phyloP scores from a whole-genome alignment of 1,139 yeast species.

The Taphrina pruni region DNA sequence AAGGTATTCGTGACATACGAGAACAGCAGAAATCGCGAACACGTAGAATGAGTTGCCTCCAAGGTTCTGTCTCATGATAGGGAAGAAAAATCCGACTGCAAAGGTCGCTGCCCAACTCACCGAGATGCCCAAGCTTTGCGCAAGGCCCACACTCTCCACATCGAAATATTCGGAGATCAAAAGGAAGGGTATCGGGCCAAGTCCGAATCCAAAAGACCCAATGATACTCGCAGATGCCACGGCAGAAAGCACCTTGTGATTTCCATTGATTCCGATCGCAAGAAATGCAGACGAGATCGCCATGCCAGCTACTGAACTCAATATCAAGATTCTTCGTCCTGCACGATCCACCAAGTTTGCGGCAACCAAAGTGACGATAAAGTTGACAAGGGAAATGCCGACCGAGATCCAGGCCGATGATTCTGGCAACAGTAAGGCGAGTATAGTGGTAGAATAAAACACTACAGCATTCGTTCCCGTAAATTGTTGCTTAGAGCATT shows the following conservation, averaged over 20 bases:
- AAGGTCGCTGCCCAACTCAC: conserved; percentile 93
- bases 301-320: conserved; percentile 72
- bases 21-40: conserved; percentile 58
- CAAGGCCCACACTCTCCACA: conserved; percentile 75
- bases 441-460: conserved; percentile 58
- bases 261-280: conserved; percentile 60
- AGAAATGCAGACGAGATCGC: conserved; percentile 67
- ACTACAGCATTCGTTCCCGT: conserved; percentile 91
- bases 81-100: conserved; percentile 78
- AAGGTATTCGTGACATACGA: conserved; percentile 13
- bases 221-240: conserved; percentile 74
- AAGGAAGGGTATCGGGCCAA: conserved; percentile 94
- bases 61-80: conserved; percentile 55
- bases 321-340: conserved; percentile 77
- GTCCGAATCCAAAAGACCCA: conserved; percentile 82
- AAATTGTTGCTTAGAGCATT: conserved; percentile 66
- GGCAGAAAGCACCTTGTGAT: conserved; percentile 63
- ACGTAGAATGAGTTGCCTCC: conserved; percentile 83
- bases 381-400: conserved; percentile 72
- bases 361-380: conserved; percentile 70
- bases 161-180: conserved; percentile 89
- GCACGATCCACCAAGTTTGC: conserved; percentile 73
- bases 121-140: conserved; percentile 91
- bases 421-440: conserved; percentile 21
- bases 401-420: conserved; percentile 51